phyloP scores from a whole-genome alignment of 345 rosid species.

The Euphorbia peplus region DNA sequence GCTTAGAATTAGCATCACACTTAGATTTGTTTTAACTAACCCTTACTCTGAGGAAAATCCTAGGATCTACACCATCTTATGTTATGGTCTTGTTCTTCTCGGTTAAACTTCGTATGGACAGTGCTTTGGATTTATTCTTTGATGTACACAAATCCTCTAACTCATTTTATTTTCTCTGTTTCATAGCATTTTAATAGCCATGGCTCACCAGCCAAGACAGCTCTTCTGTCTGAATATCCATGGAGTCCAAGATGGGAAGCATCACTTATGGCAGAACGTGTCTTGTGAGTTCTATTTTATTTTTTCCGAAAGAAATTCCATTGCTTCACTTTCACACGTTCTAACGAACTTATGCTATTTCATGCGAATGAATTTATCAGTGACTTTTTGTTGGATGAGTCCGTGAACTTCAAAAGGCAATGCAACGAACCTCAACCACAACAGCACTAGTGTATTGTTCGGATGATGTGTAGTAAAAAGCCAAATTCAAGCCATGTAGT shows the following conservation, averaged over 20 bases:
- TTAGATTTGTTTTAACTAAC: too few species aligned
- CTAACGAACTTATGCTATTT: too few species aligned
- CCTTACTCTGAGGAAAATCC: too few species aligned
- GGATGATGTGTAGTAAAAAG: background rate
- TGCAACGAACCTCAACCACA: conserved; percentile 63
- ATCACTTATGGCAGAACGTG: conserved; percentile 73
- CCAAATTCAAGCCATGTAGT: conserved; percentile 8
- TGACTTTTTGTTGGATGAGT: conserved; percentile 68
- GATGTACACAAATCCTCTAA: background rate
- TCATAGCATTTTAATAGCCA: conserved; percentile 59
- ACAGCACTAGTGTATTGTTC: conserved; percentile 37
- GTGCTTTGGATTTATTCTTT: background rate
- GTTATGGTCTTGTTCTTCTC: background rate
- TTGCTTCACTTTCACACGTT: background rate
- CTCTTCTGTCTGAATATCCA: conserved; percentile 61
- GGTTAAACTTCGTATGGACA: background rate
- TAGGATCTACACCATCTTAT: too few species aligned
- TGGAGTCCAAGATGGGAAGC: conserved; percentile 99
- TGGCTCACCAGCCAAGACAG: conserved; percentile 60
- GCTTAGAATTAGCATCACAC: too few species aligned
- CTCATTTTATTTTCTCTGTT: conserved; percentile 5
- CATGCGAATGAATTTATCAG: conserved; percentile 33
- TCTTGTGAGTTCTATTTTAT: conserved; percentile 49
- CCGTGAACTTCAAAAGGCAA: conserved; percentile 66
- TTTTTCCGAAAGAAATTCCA: background rate